Evolutionary conservation across 352 stramenopile genomes (phyloP), one percentile per base, ranked within the genome.

Genomic region (Peronospora destructor): DNA sequence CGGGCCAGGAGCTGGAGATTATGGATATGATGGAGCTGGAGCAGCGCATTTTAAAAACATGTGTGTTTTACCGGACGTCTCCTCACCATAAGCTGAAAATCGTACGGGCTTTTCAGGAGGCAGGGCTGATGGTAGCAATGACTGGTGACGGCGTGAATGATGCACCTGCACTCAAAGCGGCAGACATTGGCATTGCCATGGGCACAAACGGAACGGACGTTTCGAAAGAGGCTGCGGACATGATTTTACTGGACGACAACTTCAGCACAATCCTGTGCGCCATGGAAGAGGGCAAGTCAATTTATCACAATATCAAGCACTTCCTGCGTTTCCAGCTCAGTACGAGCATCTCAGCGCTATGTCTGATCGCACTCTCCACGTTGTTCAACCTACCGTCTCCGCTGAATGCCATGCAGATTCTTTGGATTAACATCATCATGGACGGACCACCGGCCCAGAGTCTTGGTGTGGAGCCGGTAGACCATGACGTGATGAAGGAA

Each of bases 101-200:
- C 57, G 95, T 99, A 7, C 75, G 84, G 5, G 92, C 89, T 12
- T 78, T 98, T 8, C 93, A 98, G 60, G 70, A 84, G 37, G 72
- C 68, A 13, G 73, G 75, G 2, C 34, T 85, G 33, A 76, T 86
- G 63, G 93, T 99, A 35, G 96, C 95, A 5, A 98, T 99, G 76
- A 99, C 97, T n/a, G 97, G 96, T n/a, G 96, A 99, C 59, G 96
- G 96, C 29, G 98, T 97, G 11, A 99, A 99, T 69, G 96, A 99
- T 71, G 96, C 96, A 6, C 96, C 96, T 14, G 95, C 96, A 3
- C 73, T 99, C 7, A 98, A 98, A 61, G 91, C 75, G 1, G 92
- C 94, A 13, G 91, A 98, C 53, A 97, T 99, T 61, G 90, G 92
- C 26, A 96, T 98, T 64, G 95, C 94, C 3, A 99, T 99, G 96